phyloP scores from a whole-genome alignment of 78 protist genomes.

The Dictyostelium capitatum region DNA sequence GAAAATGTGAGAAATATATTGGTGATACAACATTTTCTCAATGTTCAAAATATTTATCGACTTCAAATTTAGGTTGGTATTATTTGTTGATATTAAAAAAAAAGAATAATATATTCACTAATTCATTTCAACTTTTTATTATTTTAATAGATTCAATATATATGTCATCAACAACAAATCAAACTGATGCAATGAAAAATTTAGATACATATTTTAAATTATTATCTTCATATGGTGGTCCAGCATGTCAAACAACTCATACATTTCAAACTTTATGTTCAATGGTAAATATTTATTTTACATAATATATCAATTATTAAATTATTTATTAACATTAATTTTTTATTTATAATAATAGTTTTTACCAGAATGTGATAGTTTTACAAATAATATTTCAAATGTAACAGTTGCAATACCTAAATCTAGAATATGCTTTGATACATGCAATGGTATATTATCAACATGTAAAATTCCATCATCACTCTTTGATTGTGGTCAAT shows the following conservation, averaged over 20 bases:
- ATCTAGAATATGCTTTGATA: neutral
- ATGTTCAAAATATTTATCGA: neutral
- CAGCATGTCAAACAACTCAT: neutral
- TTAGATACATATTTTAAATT: neutral
- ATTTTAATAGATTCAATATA: neutral
- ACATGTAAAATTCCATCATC: neutral
- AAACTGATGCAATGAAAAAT: neutral
- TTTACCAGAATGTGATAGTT: constrained; percentile 1
- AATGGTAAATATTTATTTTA: neutral
- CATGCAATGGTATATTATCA: neutral
- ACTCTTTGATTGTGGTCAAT: neutral
- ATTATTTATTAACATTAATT: too few species aligned
- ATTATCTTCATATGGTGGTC: neutral
- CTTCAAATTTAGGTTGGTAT: too few species aligned
- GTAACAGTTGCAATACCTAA: neutral
- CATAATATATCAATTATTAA: too few species aligned
- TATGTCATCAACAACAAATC: neutral
- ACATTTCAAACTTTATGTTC: neutral
- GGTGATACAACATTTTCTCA: constrained; percentile 7
- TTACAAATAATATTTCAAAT: neutral
- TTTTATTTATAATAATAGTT: neutral
- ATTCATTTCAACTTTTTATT: neutral
- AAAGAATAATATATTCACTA: neutral
- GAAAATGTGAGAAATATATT: constrained; percentile 41
- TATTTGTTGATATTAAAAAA: too few species aligned